These are phyloP conservation scores for Paecilomyces formosus DNA, from an alignment of 2,329 filamentous ascomycete species.

Conservation along the genomic window DNA sequence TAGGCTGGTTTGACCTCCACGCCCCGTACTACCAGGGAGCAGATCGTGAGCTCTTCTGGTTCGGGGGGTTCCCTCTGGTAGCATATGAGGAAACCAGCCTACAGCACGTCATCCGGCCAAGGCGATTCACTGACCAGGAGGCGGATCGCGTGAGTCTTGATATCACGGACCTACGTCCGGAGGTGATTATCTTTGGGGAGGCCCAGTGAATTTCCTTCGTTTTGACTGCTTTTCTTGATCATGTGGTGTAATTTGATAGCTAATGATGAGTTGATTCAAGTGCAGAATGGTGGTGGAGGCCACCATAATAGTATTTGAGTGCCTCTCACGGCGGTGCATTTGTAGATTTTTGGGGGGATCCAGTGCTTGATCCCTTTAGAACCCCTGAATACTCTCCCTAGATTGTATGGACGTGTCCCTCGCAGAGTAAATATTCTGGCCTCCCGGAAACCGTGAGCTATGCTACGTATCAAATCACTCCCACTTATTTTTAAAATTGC, in stretches of 20 bases:
- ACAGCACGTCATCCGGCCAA: background rate
- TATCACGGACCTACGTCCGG: background rate
- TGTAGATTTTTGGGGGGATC: background rate
- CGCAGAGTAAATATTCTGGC: too few relatives aligned
- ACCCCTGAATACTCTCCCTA: background rate
- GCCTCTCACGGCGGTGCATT: background rate
- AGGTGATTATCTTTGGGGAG: background rate
- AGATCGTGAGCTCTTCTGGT: background rate
- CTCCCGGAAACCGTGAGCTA: too few relatives aligned
- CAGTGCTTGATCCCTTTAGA: background rate
- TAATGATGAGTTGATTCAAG: background rate
- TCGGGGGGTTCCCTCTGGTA: background rate
- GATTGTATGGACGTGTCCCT: background rate
- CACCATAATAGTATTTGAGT: background rate
- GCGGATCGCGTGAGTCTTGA: background rate
- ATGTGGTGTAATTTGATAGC: background rate
- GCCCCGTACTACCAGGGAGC: background rate
- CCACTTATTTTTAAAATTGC: constrained; percentile 38
- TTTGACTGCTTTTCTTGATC: background rate
- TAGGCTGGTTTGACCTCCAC: background rate
- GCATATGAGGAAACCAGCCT: background rate
- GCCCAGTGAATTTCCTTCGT: background rate
- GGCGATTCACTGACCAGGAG: background rate
- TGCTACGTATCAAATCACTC: constrained; percentile 3
- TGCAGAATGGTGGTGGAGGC: background rate